Evolutionary conservation across 78 protist species (phyloP).

Genomic region (Emiliania huxleyi): DNA sequence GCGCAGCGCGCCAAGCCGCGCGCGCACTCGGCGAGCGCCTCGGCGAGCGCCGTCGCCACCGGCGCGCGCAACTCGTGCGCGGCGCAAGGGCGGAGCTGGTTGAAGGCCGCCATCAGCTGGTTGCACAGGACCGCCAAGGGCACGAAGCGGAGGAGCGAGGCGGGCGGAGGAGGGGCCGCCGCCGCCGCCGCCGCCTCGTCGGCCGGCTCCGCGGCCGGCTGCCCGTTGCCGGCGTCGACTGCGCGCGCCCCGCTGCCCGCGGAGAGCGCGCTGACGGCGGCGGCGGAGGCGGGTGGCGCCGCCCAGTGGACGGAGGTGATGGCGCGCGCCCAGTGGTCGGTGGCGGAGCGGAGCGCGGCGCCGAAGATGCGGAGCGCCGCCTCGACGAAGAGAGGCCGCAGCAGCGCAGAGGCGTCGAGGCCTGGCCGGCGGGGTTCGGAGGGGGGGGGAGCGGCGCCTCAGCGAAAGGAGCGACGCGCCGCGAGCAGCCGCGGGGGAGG

Average conservation of each 20-base stretch:
- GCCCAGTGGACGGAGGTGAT: background rate
- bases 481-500: too few species aligned
- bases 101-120: background rate
- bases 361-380: background rate
- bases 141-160: background rate
- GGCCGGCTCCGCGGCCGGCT: background rate
- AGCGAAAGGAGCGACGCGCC: too few species aligned
- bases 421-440: too few species aligned
- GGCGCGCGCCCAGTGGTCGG: background rate
- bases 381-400: background rate
- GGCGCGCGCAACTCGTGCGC: background rate
- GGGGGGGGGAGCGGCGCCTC: too few species aligned
- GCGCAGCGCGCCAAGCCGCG: background rate
- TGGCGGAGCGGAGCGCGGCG: background rate
- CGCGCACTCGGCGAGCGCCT: background rate
- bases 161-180: background rate
- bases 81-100: background rate
- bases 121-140: background rate
- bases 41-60: background rate
- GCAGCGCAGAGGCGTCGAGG: background rate
- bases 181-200: background rate
- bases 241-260: background rate
- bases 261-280: background rate
- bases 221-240: background rate
- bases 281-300: background rate